Evolutionary conservation across 768 basidiomycete species (phyloP).

Genomic region (Dentipellis fragilis): DNA sequence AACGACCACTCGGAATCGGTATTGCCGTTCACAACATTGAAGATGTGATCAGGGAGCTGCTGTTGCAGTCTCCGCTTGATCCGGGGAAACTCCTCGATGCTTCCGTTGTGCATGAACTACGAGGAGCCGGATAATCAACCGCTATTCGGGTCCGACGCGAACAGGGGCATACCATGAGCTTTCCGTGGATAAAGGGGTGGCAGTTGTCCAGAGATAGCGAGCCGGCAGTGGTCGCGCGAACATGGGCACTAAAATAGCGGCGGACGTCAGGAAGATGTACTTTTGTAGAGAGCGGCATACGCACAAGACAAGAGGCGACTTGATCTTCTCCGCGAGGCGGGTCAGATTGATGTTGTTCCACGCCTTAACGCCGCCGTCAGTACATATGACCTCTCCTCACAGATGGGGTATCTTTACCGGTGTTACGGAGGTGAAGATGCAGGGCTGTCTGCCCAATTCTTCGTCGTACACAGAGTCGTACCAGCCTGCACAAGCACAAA

Average conservation of each 20-base stretch:
- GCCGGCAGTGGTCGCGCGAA: conserved; percentile 88
- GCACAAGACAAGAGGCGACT: conserved; percentile 90
- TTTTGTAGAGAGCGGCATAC: conserved; percentile 16
- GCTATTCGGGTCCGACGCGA: no score
- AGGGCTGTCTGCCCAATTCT: conserved; percentile 79
- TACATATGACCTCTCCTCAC: not conserved
- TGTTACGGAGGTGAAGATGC: conserved; percentile 92
- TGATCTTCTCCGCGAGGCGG: conserved; percentile 95
- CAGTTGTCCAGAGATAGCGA: conserved; percentile 89
- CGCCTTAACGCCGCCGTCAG: conserved; percentile 40
- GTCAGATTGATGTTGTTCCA: conserved; percentile 95
- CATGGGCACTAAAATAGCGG: conserved; percentile 57
- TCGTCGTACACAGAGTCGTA: conserved; percentile 82
- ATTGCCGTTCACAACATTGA: conserved; percentile 83
- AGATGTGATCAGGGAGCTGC: conserved; percentile 72
- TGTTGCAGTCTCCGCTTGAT: conserved; percentile 78
- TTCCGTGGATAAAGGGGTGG: conserved; percentile 89
- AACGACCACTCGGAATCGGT: conserved; percentile 99
- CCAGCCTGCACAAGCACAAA: conserved; percentile 52
- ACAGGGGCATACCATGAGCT: conserved; percentile 63
- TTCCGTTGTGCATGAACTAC: conserved; percentile 97
- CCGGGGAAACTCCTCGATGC: conserved; percentile 72
- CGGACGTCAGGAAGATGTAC: no score
- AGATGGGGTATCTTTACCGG: conserved; percentile 48
- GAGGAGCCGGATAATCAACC: not conserved